Base-by-base conservation (phyloP, 2,329 filamentous ascomycete species). In the Talaromyces sp. region DNA sequence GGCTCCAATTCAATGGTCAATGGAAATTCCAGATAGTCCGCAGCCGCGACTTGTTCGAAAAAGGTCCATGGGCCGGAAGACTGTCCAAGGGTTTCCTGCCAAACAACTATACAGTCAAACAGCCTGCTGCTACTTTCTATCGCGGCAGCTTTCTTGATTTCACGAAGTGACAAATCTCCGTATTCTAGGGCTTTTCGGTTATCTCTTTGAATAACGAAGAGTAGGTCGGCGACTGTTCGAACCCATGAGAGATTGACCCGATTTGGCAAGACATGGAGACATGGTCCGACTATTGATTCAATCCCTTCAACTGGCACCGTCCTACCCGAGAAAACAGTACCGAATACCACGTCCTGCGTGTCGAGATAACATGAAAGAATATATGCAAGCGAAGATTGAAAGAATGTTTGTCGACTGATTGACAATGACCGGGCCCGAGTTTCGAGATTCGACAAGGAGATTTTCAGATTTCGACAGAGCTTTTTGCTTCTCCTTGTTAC, bases 81-180 rank as follows among this genome's bases (percentile, higher is more conserved):
- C 1, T 76, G 68, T 19, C 70, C 77, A 1, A 90, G 79, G 0
- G 89, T 90, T 72, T 96, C 89, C 71, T 97, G 93, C 82, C 93
- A 97, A 0, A 93, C 88, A 71, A 96, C 89, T 0, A 97, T 80
- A 0, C 89, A 84, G 69, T 96, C 91, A 70, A 94, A 97, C 0
- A 96, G 77, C 1, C 78, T 77, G 6, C 65, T 60, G 45, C 86
- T 82, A 0, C 83, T 80, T 0, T 86, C 81, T 31, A 82, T 78
- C 0, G 83, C 84, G 2, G 84, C 85, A 1, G 84, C 76, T 69
- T 85, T 86, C 71, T 87, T 89, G 69, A 97, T 91, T 1, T 92
- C 87, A 0, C 86, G 79, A 2, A 96, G 81, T 0, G 91, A 83
- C 5, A 93, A 72, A 1, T 80, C 80, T 25, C 85, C 85, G 73